phyloP scores from a whole-genome alignment of 2,329 filamentous ascomycete species.

The Alternaria burnsii region DNA sequence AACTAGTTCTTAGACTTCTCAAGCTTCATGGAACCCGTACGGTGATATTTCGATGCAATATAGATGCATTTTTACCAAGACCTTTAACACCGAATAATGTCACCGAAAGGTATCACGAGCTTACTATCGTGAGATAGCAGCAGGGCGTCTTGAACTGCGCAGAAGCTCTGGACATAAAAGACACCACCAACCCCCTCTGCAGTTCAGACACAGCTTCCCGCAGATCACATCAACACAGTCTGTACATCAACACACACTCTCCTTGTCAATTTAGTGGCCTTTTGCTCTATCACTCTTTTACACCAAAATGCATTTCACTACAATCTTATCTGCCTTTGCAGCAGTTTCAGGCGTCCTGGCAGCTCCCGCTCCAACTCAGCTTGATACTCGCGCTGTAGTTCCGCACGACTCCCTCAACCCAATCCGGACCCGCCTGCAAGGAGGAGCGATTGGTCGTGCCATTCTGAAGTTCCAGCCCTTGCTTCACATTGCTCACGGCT shows the following conservation, averaged over 20 bases:
- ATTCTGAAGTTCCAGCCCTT: constrained; percentile 3
- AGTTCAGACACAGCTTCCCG: background rate
- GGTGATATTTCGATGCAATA: background rate
- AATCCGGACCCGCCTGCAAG: constrained; percentile 1
- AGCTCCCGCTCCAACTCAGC: background rate
- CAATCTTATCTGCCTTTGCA: background rate
- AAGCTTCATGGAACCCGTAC: background rate
- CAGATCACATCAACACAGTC: background rate
- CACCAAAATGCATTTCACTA: background rate
- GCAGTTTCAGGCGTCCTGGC: background rate
- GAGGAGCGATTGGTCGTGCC: constrained; percentile 5
- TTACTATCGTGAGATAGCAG: background rate
- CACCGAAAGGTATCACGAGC: background rate
- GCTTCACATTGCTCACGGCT: constrained; percentile 6
- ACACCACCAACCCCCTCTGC: background rate
- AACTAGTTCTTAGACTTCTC: background rate
- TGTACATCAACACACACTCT: background rate
- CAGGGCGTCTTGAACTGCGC: background rate
- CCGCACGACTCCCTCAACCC: constrained; percentile 2
- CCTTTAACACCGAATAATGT: background rate
- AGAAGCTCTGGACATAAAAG: background rate
- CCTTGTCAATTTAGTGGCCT: background rate
- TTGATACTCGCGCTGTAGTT: constrained; percentile 7
- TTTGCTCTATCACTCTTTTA: background rate
- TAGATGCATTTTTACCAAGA: background rate